phyloP scores from a whole-genome alignment of 1,139 yeast species.

The Candida sp. region DNA sequence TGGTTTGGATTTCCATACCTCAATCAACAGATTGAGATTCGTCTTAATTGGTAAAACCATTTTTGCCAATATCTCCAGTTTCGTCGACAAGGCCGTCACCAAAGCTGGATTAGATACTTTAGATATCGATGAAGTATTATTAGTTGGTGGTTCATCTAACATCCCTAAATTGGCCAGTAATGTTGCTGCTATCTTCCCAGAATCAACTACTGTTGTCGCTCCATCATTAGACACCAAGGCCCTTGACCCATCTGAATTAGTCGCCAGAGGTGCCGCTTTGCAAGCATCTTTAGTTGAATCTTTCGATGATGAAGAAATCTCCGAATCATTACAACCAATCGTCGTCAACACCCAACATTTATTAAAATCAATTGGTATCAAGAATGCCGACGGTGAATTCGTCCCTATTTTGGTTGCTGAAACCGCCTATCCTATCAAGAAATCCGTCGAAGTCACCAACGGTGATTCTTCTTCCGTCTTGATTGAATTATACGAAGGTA shows the following conservation, averaged over 20 bases:
- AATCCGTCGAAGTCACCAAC: slow-evolving; percentile 62
- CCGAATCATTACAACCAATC: slow-evolving; percentile 81
- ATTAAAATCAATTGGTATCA: slow-evolving; percentile 79
- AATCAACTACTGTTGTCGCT: slow-evolving; percentile 70
- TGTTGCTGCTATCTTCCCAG: slow-evolving; percentile 75
- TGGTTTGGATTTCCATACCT: slow-evolving; percentile 90
- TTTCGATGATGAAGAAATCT: slow-evolving; percentile 83
- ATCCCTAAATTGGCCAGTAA: slow-evolving; percentile 88
- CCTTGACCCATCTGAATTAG: slow-evolving; percentile 82
- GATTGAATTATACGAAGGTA: slow-evolving; percentile 82
- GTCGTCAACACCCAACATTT: slow-evolving; percentile 90
- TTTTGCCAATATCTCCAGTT: slow-evolving; percentile 69
- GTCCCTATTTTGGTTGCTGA: slow-evolving; percentile 74
- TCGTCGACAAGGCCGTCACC: slow-evolving; percentile 68
- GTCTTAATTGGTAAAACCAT: slow-evolving; percentile 85
- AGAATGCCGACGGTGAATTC: slow-evolving; percentile 70
- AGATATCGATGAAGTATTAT: slow-evolving; percentile 87
- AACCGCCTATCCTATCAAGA: slow-evolving; percentile 92
- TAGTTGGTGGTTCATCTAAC: slow-evolving; percentile 92
- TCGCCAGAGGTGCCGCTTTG: slow-evolving; percentile 95
- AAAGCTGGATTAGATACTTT: slow-evolving; percentile 85
- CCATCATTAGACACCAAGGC: slow-evolving; percentile 79
- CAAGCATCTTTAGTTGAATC: slow-evolving; percentile 88
- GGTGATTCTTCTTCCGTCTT: slow-evolving; percentile 60
- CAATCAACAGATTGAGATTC: slow-evolving; percentile 91